A percentile compares a stretch with the other conserved stretches of the same genome.
These are phyloP conservation scores for Talaromyces sp. DNA, from an alignment of 2,329 filamentous ascomycete genomes.

Conservation along the genomic window DNA sequence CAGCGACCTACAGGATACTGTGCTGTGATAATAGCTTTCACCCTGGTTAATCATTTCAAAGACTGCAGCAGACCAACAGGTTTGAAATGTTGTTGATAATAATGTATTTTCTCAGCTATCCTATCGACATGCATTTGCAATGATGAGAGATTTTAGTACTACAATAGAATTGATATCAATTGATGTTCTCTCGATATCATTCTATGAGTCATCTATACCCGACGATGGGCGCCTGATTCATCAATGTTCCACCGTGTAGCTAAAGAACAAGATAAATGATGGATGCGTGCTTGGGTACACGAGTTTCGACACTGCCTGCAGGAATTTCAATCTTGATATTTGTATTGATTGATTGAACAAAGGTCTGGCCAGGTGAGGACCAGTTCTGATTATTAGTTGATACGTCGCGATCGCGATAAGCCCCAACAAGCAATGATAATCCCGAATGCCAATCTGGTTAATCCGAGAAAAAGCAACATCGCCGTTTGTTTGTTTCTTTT, in stretches of 20 bases:
- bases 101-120: neutral
- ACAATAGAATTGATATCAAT: neutral
- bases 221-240: neutral
- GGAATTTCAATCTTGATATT: neutral
- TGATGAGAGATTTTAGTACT: neutral
- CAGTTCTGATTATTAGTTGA: neutral
- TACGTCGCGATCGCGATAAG: neutral
- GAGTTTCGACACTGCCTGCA: neutral
- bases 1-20: too few species aligned
- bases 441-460: neutral
- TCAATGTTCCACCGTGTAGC: too few species aligned
- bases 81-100: neutral
- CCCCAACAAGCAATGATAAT: neutral
- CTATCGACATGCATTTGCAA: too few species aligned
- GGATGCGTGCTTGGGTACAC: neutral
- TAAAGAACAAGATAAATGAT: neutral
- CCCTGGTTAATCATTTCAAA: neutral
- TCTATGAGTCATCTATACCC: neutral
- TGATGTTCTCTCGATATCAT: neutral
- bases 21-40: neutral
- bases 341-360: neutral
- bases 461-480: neutral
- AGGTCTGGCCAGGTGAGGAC: neutral
- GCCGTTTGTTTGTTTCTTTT: neutral
- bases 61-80: neutral